Evolutionary conservation across 140 eudicot species (phyloP).

Genomic region (Cichorium intybus): DNA sequence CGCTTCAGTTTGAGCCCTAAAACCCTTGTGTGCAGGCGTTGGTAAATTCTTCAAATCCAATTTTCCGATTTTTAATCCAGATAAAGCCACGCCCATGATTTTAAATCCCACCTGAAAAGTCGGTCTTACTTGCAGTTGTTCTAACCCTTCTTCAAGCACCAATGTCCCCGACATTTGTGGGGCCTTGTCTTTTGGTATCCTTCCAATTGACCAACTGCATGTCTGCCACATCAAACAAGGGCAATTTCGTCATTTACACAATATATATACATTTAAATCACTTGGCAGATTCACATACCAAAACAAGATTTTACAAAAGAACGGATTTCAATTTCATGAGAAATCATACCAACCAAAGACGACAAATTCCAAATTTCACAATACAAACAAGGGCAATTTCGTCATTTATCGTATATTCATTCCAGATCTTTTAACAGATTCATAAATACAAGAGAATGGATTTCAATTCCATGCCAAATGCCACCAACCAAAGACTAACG

Average conservation of each 20-base stretch:
- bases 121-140: slow-evolving; percentile 69
- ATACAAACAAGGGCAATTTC: no score
- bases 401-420: no score
- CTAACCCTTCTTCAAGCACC: slow-evolving; percentile 70
- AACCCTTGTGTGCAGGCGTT: slow-evolving; percentile 81
- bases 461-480: no score
- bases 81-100: slow-evolving; percentile 87
- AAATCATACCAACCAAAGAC: no score
- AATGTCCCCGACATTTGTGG: slow-evolving; percentile 84
- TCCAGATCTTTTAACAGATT: no score
- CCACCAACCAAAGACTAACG: no score
- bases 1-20: slow-evolving; percentile 71
- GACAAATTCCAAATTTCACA: no score
- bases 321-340: no score
- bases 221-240: slow-evolving; percentile 44
- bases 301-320: no score
- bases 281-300: no score
- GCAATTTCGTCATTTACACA: background rate
- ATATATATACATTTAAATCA: background rate
- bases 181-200: slow-evolving; percentile 80
- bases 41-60: slow-evolving; percentile 72
- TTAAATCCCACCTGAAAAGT: slow-evolving; percentile 64
- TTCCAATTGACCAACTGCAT: slow-evolving; percentile 84
- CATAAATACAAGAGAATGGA: no score
- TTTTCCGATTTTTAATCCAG: slow-evolving; percentile 76